Conservation (phyloP, 257 asterid genomes). For the Perilla frutescens region DNA sequence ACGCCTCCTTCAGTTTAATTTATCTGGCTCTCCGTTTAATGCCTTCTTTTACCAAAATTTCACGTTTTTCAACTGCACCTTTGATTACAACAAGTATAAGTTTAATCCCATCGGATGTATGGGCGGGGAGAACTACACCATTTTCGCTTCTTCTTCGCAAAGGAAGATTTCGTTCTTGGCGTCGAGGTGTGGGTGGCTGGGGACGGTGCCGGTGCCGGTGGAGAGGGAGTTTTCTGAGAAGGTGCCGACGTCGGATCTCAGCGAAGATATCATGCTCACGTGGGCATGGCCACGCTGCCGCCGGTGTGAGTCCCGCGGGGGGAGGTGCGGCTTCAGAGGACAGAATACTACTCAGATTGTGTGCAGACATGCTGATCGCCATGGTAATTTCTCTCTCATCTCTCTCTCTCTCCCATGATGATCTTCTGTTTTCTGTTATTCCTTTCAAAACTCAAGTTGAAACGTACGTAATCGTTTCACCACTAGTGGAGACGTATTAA, state of each 20-base stretch:
- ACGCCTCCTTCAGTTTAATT: constrained; percentile 54
- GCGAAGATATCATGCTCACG: constrained; percentile 43
- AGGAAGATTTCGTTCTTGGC: constrained; percentile 36
- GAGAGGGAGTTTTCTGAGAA: constrained; percentile 46
- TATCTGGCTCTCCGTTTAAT: constrained; percentile 57
- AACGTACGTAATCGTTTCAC: too few relatives aligned
- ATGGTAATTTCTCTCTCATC: constrained; percentile 33
- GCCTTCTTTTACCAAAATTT: constrained; percentile 43
- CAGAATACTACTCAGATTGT: constrained; percentile 31
- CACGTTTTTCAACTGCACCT: constrained; percentile 56
- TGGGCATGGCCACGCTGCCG: constrained; percentile 58
- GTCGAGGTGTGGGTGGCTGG: constrained; percentile 41
- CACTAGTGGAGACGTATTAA: too few relatives aligned
- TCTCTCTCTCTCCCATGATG: too few relatives aligned
- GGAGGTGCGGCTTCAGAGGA: constrained; percentile 48
- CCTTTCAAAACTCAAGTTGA: too few relatives aligned
- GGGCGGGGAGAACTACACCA: constrained; percentile 47
- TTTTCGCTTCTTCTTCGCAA: constrained; percentile 52
- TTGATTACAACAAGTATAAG: constrained; percentile 17
- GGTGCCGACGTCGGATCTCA: constrained; percentile 52
- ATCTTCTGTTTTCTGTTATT: too few relatives aligned
- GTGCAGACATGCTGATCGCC: constrained; percentile 42
- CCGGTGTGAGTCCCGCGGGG: constrained; percentile 52
- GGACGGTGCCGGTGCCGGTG: constrained; percentile 58
- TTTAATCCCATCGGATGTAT: constrained; percentile 55